These are phyloP conservation scores for Pascua sp. DNA, from an alignment of 1,284 basidiomycete species.

Conservation along the genomic window DNA sequence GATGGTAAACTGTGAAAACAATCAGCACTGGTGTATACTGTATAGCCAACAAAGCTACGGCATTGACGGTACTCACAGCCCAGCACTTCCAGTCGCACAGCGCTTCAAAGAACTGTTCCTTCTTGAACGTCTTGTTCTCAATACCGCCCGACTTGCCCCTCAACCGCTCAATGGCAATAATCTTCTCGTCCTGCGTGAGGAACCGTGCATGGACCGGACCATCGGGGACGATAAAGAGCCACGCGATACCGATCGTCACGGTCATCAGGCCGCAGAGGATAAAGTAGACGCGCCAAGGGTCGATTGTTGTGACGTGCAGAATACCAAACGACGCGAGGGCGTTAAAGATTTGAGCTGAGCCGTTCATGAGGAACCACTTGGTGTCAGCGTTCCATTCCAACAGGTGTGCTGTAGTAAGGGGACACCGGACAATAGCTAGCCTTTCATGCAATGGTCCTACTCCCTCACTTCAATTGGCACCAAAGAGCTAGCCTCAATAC, in stretches of 20 bases:
- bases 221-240: slow-evolving; percentile 47
- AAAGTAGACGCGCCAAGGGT: slow-evolving; percentile 55
- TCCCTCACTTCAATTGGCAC: no score
- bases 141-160: slow-evolving; percentile 38
- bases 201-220: slow-evolving; percentile 39
- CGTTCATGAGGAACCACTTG: slow-evolving; percentile 55
- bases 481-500: no score
- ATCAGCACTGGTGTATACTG: no score
- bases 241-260: slow-evolving; percentile 57
- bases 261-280: slow-evolving; percentile 62
- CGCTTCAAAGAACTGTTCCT: slow-evolving; percentile 70
- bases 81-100: slow-evolving; percentile 59
- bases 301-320: slow-evolving; percentile 11
- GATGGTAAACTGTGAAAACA: no score
- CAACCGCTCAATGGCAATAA: slow-evolving; percentile 44
- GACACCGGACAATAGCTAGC: no score
- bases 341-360: slow-evolving; percentile 58
- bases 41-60: no score
- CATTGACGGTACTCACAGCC: slow-evolving; percentile 1
- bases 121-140: slow-evolving; percentile 61
- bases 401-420: no score
- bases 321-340: slow-evolving; percentile 63
- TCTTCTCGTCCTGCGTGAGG: slow-evolving; percentile 41
- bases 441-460: no score
- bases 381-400: no score